Percentiles rank a stretch among this genome's conserved stretches.
phyloP scores from a whole-genome alignment of 164 flowering plant species.

The Aristolochia fimbriata region DNA sequence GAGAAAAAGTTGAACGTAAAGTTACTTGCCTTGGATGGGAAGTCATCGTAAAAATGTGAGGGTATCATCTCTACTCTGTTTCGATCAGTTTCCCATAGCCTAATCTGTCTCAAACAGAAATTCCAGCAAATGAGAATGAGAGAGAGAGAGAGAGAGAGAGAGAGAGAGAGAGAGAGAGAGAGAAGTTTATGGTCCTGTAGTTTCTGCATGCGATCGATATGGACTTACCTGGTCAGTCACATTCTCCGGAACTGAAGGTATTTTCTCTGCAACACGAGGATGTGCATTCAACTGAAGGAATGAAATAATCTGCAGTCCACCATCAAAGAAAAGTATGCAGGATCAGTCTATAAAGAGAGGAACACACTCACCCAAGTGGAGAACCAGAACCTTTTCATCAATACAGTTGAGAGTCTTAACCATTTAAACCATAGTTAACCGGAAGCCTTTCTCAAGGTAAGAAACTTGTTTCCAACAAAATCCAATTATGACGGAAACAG shows the following conservation, averaged over 20 bases:
- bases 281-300: conserved; percentile 97
- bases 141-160: no score
- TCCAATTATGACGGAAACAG: no score
- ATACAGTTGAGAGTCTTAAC: no score
- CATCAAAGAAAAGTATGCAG: neutral
- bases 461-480: no score
- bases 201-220: neutral
- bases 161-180: no score
- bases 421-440: no score
- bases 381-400: no score
- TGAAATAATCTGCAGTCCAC: conserved; percentile 59
- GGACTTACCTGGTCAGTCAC: conserved; percentile 82
- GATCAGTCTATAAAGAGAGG: no score
- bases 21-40: conserved; percentile 55
- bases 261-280: conserved; percentile 80
- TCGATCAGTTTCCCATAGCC: conserved; percentile 83
- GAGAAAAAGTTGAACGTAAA: neutral
- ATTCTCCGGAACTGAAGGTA: conserved; percentile 88
- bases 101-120: conserved; percentile 37
- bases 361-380: no score
- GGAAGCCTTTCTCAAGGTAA: no score
- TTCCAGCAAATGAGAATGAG: neutral
- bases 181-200: neutral
- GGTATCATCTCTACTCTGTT: conserved; percentile 59
- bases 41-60: conserved; percentile 61